Percentiles rank a stretch among this genome's conserved stretches.
phyloP scores from a whole-genome alignment of 73 alveolate species.

The Paramecium biaurelia region DNA sequence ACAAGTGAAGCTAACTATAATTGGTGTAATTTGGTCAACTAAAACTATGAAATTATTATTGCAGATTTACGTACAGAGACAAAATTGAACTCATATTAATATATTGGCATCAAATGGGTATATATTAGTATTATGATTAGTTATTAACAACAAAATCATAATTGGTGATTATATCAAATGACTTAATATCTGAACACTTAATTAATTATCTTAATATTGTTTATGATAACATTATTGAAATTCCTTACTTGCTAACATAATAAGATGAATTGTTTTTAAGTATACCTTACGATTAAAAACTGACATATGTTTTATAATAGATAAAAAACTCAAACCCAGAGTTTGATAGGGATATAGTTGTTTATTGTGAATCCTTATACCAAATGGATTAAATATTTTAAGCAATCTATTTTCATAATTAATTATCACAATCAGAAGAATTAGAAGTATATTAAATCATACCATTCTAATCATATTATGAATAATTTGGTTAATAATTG shows the following conservation, averaged over 20 bases:
- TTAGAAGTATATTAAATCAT: not conserved
- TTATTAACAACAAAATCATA: not conserved
- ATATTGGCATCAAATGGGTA: not conserved
- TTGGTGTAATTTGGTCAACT: not conserved
- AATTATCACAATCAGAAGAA: not conserved
- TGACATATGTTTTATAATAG: not conserved
- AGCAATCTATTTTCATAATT: slow-evolving; percentile 1
- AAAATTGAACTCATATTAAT: not conserved
- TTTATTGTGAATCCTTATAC: slow-evolving; percentile 11
- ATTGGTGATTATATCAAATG: not conserved
- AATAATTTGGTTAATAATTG: not conserved
- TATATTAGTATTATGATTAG: not conserved
- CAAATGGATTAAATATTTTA: slow-evolving; percentile 16
- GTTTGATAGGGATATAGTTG: not conserved
- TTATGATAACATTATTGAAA: not conserved
- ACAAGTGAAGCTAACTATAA: not conserved
- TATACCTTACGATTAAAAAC: not conserved
- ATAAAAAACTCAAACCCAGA: not conserved
- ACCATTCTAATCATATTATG: slow-evolving; percentile 15
- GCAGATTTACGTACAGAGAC: not conserved
- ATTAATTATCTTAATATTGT: not conserved
- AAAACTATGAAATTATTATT: not conserved
- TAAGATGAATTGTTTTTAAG: not conserved
- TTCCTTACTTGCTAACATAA: not conserved
- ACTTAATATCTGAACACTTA: not conserved